Evolutionary conservation across 768 basidiomycete species (phyloP).

Genomic region (Pleurotus citrinopileatus): DNA sequence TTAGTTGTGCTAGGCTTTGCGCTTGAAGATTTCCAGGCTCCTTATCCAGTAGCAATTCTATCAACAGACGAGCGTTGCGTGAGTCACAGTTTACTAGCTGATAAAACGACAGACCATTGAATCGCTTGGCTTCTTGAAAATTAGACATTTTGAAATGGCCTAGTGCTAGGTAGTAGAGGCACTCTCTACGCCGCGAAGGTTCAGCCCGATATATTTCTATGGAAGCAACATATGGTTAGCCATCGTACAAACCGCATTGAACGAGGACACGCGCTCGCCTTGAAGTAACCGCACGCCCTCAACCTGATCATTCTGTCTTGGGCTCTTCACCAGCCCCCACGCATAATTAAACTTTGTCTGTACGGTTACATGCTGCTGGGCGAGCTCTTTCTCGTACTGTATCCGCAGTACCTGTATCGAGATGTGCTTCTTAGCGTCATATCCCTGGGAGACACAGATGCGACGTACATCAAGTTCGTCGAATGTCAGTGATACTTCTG

Average conservation of each 20-base stretch:
- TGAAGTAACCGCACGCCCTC: slow-evolving; percentile 91
- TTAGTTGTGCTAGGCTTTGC: slow-evolving; percentile 78
- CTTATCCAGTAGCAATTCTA: slow-evolving; percentile 86
- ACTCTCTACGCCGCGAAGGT: slow-evolving; percentile 85
- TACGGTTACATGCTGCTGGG: slow-evolving; percentile 80
- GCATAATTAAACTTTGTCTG: slow-evolving; percentile 98
- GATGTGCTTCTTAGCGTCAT: slow-evolving; percentile 1
- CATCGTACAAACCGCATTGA: not conserved
- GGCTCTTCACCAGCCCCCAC: slow-evolving; percentile 96
- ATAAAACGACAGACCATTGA: slow-evolving; percentile 65
- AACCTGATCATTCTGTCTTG: slow-evolving; percentile 78
- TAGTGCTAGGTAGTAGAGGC: slow-evolving; percentile 92
- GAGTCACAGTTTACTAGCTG: not conserved
- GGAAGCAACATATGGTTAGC: not conserved
- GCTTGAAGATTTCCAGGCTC: slow-evolving; percentile 95
- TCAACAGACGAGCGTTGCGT: slow-evolving; percentile 7
- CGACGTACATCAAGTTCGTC: slow-evolving; percentile 82
- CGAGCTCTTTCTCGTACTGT: slow-evolving; percentile 88
- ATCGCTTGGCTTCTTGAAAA: slow-evolving; percentile 87
- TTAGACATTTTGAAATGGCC: slow-evolving; percentile 98
- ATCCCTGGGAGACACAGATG: not conserved
- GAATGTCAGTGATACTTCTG: slow-evolving; percentile 81
- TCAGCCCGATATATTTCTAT: slow-evolving; percentile 91
- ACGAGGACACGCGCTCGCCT: slow-evolving; percentile 46
- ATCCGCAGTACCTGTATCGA: slow-evolving; percentile 66